phyloP scores from a whole-genome alignment of 1,139 yeast genomes.

The Suhomyces terraborum region DNA sequence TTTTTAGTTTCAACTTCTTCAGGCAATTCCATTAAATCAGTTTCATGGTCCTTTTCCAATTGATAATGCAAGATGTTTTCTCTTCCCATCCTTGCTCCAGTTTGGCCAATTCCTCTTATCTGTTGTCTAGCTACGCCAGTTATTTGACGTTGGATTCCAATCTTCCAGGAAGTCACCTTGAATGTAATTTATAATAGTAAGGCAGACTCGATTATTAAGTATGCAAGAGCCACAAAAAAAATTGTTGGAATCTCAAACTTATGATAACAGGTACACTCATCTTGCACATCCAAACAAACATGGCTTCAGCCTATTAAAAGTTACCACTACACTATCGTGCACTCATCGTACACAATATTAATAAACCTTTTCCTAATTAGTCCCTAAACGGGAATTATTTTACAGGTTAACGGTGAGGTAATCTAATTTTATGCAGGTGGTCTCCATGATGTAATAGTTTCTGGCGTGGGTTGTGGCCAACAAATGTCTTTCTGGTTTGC shows the following conservation, averaged over 20 bases:
- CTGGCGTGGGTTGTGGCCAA: slow-evolving; percentile 2
- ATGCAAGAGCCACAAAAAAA: slow-evolving; percentile 3
- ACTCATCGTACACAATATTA: slow-evolving; percentile 5
- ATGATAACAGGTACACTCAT: neutral
- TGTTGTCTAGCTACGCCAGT: slow-evolving; percentile 10
- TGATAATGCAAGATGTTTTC: slow-evolving; percentile 47
- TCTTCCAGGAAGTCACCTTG: slow-evolving; percentile 12
- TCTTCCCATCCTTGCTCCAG: slow-evolving; percentile 39
- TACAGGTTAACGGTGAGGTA: slow-evolving; percentile 13
- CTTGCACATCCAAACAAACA: slow-evolving; percentile 3
- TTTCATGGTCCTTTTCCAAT: slow-evolving; percentile 43
- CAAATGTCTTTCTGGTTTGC: slow-evolving; percentile 1
- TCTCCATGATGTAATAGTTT: slow-evolving; percentile 4
- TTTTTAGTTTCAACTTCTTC: slow-evolving; percentile 8
- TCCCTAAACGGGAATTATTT: neutral
- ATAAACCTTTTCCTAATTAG: slow-evolving; percentile 6
- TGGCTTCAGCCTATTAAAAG: slow-evolving; percentile 2
- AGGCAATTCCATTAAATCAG: slow-evolving; percentile 29
- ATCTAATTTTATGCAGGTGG: slow-evolving; percentile 3
- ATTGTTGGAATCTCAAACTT: slow-evolving; percentile 2
- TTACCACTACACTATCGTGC: too few species aligned
- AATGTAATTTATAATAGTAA: neutral
- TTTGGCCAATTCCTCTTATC: slow-evolving; percentile 5
- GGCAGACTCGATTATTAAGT: neutral
- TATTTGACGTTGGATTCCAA: slow-evolving; percentile 10